phyloP scores from a whole-genome alignment of 768 basidiomycete genomes.

The Boletus insuetus region DNA sequence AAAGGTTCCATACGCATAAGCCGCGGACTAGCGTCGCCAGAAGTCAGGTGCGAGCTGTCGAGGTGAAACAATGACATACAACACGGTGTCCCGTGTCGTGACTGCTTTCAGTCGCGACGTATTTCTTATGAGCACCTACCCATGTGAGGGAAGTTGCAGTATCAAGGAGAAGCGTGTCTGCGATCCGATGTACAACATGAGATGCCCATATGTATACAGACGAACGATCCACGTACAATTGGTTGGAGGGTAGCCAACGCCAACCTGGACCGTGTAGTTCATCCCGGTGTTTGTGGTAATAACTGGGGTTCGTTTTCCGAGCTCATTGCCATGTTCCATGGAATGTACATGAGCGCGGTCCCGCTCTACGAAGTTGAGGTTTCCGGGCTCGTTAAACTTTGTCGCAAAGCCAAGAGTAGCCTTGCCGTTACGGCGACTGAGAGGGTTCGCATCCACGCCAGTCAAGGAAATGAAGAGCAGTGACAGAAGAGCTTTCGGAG shows the following conservation, averaged over 20 bases:
- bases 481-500: background rate
- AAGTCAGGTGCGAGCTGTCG: no score
- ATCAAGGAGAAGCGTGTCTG: slow-evolving; percentile 21
- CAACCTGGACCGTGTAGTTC: slow-evolving; percentile 26
- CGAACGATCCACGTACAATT: slow-evolving; percentile 16
- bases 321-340: background rate
- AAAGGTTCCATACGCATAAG: background rate
- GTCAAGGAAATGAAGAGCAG: background rate
- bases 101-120: slow-evolving; percentile 10
- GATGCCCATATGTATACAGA: background rate
- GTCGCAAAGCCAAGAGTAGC: slow-evolving; percentile 10
- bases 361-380: slow-evolving; percentile 4
- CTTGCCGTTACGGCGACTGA: background rate
- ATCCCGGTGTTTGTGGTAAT: slow-evolving; percentile 20
- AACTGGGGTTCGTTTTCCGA: slow-evolving; percentile 6
- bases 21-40: background rate
- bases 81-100: slow-evolving; percentile 16
- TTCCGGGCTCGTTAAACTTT: slow-evolving; percentile 7
- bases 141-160: slow-evolving; percentile 24
- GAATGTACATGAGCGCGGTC: slow-evolving; percentile 13
- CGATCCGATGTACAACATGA: background rate
- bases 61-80: slow-evolving; percentile 3
- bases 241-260: slow-evolving; percentile 24
- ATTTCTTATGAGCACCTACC: slow-evolving; percentile 18
- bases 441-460: background rate